Percentiles rank a stretch among this genome's conserved stretches.
These are phyloP conservation scores for Tympanopsis confertula DNA, from an alignment of 2,329 filamentous ascomycete genomes.

Conservation along the genomic window DNA sequence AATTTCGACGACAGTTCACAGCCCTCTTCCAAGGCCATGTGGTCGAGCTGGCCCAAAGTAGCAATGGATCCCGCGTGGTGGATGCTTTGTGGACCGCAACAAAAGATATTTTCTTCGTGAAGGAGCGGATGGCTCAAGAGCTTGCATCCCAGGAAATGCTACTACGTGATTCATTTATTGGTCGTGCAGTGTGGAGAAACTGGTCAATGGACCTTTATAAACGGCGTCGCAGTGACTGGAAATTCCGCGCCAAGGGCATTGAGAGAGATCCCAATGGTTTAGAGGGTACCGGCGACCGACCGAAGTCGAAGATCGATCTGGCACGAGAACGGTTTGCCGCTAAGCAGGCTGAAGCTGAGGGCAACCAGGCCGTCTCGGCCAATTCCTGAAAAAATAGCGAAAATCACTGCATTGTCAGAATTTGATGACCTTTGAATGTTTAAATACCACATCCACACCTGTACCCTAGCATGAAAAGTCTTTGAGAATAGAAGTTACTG, in stretches of 20 bases:
- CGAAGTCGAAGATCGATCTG: background rate
- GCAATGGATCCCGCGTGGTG: background rate
- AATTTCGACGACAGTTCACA: background rate
- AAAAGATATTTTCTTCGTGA: background rate
- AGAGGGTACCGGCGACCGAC: background rate
- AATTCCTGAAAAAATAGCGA: too few relatives aligned
- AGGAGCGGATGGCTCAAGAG: background rate
- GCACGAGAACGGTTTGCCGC: background rate
- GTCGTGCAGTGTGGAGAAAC: background rate
- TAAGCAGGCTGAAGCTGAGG: background rate
- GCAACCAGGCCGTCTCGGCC: too few relatives aligned
- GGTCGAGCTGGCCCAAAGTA: background rate
- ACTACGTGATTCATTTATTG: background rate
- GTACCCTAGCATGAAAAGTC: too few relatives aligned
- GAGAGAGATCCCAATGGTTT: background rate
- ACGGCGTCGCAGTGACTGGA: background rate
- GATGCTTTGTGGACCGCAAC: background rate
- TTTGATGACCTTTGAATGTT: too few relatives aligned
- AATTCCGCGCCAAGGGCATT: background rate
- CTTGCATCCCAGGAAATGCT: background rate
- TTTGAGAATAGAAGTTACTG: too few relatives aligned
- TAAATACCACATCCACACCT: too few relatives aligned
- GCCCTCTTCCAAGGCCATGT: background rate
- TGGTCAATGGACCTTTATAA: slow-evolving; percentile 1
- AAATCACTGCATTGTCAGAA: too few relatives aligned